These are phyloP conservation scores for Phoma sp. DNA, from an alignment of 2,329 filamentous ascomycete genomes.

Conservation along the genomic window DNA sequence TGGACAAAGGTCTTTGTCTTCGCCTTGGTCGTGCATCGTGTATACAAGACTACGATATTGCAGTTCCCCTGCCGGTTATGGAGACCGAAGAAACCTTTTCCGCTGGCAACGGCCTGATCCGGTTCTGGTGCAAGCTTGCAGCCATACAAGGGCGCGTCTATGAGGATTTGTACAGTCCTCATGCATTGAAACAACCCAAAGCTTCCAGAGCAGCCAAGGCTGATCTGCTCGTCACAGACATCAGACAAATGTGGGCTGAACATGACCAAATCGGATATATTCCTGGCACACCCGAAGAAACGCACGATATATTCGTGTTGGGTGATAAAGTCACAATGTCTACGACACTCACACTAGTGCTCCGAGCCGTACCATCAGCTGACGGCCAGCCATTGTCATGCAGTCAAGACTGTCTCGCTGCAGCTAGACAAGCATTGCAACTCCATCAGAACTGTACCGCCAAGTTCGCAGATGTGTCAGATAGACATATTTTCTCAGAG, in stretches of 20 bases:
- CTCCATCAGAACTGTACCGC: conserved; percentile 36
- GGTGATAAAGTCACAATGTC: conserved; percentile 46
- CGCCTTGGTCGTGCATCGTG: conserved; percentile 46
- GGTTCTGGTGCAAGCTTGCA: conserved; percentile 10
- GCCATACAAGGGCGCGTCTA: conserved; percentile 45
- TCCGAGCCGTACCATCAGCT: conserved; percentile 38
- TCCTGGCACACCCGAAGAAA: conserved; percentile 28
- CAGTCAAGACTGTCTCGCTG: conserved; percentile 36
- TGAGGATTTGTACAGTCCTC: conserved; percentile 46
- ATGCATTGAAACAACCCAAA: conserved; percentile 21
- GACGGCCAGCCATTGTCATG: conserved; percentile 26
- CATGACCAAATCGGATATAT: conserved; percentile 8
- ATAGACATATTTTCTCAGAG: conserved; percentile 28
- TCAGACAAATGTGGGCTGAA: conserved; percentile 14
- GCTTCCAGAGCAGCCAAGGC: conserved; percentile 11
- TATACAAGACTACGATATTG: conserved; percentile 46
- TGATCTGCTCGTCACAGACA: conserved; percentile 17
- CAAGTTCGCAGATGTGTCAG: conserved; percentile 11
- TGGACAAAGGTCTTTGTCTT: conserved; percentile 50
- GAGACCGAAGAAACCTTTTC: conserved; percentile 21
- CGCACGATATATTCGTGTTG: conserved; percentile 38
- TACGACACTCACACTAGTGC: conserved; percentile 46
- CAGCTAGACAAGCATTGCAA: conserved; percentile 46
- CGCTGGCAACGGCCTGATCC: conserved; percentile 11
- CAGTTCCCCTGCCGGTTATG: conserved; percentile 20